Evolutionary conservation across 106 monocot species (phyloP).

Genomic region (Dendrobium catenatum): DNA sequence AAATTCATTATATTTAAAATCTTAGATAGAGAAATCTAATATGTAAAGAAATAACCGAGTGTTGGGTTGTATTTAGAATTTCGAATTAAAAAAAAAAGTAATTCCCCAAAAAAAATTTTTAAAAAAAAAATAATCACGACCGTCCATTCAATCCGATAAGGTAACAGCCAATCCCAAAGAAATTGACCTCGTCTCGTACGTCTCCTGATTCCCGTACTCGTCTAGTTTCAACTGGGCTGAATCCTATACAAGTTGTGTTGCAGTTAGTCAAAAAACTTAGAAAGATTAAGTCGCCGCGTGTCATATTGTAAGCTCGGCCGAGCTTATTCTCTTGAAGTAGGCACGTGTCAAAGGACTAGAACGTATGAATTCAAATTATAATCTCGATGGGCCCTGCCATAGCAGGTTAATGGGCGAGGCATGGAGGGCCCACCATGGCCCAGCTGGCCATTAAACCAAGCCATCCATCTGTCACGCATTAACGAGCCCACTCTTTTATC

Average conservation of each 20-base stretch:
- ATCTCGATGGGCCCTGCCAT: background rate
- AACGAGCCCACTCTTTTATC: background rate
- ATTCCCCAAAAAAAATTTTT: too few species aligned
- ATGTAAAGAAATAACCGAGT: too few species aligned
- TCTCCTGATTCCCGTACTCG: background rate
- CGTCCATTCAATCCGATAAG: background rate
- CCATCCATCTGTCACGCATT: background rate
- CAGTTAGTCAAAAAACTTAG: too few species aligned
- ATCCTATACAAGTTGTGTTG: too few species aligned
- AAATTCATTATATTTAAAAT: too few species aligned
- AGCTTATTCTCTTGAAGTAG: background rate
- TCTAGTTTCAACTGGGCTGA: background rate
- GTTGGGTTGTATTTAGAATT: too few species aligned
- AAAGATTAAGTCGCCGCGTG: too few species aligned
- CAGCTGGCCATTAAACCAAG: background rate
- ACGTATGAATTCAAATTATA: background rate
- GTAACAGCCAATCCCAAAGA: background rate
- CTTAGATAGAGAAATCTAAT: too few species aligned
- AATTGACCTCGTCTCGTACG: background rate
- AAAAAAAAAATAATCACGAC: background rate
- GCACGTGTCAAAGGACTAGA: background rate
- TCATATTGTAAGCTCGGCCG: background rate
- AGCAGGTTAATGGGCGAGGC: background rate
- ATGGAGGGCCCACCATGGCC: background rate
- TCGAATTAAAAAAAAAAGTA: too few species aligned